These are phyloP conservation scores for Phytophthora podocarpi DNA, from an alignment of 352 stramenopile species.

Conservation along the genomic window DNA sequence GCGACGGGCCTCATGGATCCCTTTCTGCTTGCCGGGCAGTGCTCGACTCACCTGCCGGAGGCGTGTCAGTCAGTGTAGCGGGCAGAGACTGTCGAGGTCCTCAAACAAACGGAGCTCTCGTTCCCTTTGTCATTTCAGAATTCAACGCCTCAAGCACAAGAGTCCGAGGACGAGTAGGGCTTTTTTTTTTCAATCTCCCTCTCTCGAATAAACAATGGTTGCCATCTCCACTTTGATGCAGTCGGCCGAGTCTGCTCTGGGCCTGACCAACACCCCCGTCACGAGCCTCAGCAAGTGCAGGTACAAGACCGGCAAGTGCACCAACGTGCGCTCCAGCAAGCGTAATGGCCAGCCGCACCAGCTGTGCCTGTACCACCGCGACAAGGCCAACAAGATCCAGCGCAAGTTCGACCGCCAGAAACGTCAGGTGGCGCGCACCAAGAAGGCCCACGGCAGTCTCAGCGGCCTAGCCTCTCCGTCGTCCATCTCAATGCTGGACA, in stretches of 20 bases:
- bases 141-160: conserved; percentile 35
- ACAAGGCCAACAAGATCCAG: conserved; percentile 92
- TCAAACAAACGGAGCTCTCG: background rate
- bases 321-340: conserved; percentile 80
- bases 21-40: conserved; percentile 4
- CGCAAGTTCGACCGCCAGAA: conserved; percentile 91
- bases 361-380: conserved; percentile 86
- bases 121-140: conserved; percentile 35
- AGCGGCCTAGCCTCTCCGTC: conserved; percentile 22
- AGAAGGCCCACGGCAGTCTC: conserved; percentile 37
- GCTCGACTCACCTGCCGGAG: conserved; percentile 7
- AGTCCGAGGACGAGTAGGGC: conserved; percentile 11
- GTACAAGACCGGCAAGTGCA: conserved; percentile 91
- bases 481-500: conserved; percentile 43
- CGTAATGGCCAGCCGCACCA: conserved; percentile 87
- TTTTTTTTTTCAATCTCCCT: no score
- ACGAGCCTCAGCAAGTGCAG: conserved; percentile 52
- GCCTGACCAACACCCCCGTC: conserved; percentile 15
- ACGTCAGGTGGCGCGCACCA: conserved; percentile 68
- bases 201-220: conserved; percentile 24
- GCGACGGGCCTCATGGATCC: conserved; percentile 29
- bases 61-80: conserved; percentile 20
- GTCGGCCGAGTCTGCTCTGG: conserved; percentile 16
- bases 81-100: conserved; percentile 25
- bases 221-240: conserved; percentile 25